phyloP scores from a whole-genome alignment of 768 basidiomycete genomes.

The Xanthoconium purpureum region DNA sequence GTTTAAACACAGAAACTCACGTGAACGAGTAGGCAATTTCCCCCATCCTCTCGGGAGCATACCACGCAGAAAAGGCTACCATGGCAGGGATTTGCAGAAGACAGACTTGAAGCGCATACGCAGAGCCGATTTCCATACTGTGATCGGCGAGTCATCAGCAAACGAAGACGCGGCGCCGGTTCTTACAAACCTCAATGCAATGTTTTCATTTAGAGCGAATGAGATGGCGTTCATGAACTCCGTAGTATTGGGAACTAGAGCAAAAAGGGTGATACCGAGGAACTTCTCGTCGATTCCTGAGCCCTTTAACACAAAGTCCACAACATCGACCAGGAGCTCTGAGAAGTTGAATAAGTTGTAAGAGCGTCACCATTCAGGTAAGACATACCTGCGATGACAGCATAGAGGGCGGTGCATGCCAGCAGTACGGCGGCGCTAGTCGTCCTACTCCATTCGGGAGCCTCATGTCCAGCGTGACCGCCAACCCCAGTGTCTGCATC shows the following conservation, averaged over 20 bases:
- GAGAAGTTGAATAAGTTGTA: conserved; percentile 8
- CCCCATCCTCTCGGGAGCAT: conserved; percentile 82
- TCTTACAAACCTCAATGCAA: conserved; percentile 76
- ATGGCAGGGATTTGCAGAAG: conserved; percentile 96
- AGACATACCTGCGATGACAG: conserved; percentile 85
- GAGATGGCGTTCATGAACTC: conserved; percentile 99
- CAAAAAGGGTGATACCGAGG: conserved; percentile 93
- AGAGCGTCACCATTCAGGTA: neutral
- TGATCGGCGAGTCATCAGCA: neutral
- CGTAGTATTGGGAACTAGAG: conserved; percentile 96
- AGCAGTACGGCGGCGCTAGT: conserved; percentile 89
- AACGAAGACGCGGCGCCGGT: neutral
- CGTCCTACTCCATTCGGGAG: conserved; percentile 90
- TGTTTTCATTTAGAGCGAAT: conserved; percentile 95
- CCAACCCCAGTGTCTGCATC: conserved; percentile 45
- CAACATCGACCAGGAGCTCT: conserved; percentile 94
- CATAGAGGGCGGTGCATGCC: conserved; percentile 88
- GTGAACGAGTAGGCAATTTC: conserved; percentile 89
- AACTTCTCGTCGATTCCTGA: conserved; percentile 97
- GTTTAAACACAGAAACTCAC: conserved; percentile 46
- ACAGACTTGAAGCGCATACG: conserved; percentile 97
- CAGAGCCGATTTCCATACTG: conserved; percentile 99
- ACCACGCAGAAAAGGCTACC: conserved; percentile 98
- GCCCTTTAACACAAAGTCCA: conserved; percentile 87
- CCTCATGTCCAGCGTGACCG: conserved; percentile 85